Conservation (phyloP, 1,284 basidiomycete species). For the Rhodotorula sp. region DNA sequence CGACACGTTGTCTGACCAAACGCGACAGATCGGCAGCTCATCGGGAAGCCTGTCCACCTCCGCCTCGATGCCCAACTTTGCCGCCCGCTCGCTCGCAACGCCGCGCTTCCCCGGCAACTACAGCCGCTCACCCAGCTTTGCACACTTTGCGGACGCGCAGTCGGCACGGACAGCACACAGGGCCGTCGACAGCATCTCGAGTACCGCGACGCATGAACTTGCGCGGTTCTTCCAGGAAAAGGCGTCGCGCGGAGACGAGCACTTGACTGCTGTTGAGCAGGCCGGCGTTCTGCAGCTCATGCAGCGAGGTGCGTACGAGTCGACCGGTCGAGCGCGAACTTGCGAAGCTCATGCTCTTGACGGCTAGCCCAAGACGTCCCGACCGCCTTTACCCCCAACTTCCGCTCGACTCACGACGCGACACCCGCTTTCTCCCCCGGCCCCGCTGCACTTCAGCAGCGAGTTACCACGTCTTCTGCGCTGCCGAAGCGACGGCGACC, state of each 20-base stretch:
- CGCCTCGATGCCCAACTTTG: slow-evolving; percentile 27
- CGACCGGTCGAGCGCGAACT: neutral
- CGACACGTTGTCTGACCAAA: neutral
- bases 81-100: slow-evolving; percentile 1
- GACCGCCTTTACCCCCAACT: slow-evolving; percentile 40
- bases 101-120: neutral
- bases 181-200: neutral
- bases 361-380: slow-evolving; percentile 26
- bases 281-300: slow-evolving; percentile 34
- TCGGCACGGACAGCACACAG: neutral
- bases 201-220: slow-evolving; percentile 28
- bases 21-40: neutral
- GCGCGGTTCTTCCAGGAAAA: slow-evolving; percentile 33
- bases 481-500: slow-evolving; percentile 23
- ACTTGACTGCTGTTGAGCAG: slow-evolving; percentile 31
- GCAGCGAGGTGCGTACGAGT: slow-evolving; percentile 27
- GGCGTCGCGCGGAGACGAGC: slow-evolving; percentile 28
- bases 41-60: slow-evolving; percentile 9
- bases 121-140: slow-evolving; percentile 4
- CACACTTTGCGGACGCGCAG: neutral
- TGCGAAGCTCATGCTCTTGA: neutral
- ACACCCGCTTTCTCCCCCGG: neutral
- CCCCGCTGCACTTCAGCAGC: neutral
- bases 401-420: neutral
- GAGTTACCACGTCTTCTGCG: neutral